Conservation (phyloP, 1,284 basidiomycete genomes). For the Mixia osmundae region DNA sequence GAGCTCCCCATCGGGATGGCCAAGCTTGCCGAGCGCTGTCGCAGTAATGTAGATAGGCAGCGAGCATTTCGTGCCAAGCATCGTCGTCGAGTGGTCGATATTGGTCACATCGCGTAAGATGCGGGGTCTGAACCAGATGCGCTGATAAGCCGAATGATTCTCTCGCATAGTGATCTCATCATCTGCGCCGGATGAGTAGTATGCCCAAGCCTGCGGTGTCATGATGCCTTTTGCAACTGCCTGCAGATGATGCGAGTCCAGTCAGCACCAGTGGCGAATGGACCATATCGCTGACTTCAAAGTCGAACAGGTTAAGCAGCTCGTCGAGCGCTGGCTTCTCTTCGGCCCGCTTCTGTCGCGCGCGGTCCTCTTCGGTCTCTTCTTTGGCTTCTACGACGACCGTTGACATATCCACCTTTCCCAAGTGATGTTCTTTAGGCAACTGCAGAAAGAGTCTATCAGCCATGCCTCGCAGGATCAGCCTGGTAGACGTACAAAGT, state of each 20-base stretch:
- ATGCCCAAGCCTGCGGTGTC: constrained; percentile 42
- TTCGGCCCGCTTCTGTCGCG: constrained; percentile 23
- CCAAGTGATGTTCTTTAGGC: constrained; percentile 48
- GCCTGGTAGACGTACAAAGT: constrained; percentile 22
- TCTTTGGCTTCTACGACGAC: constrained; percentile 32
- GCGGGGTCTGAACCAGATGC: constrained; percentile 76
- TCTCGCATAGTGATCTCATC: constrained; percentile 49
- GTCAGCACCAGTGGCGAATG: too few species aligned
- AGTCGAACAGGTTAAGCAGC: constrained; percentile 71
- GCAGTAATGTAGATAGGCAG: constrained; percentile 54
- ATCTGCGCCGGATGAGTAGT: constrained; percentile 45
- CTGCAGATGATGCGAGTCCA: too few species aligned
- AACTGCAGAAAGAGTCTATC: constrained; percentile 49
- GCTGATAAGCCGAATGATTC: constrained; percentile 62
- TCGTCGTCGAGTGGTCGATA: constrained; percentile 59
- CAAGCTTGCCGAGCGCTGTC: constrained; percentile 59
- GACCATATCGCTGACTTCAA: too few species aligned
- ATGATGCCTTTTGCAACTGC: constrained; percentile 4
- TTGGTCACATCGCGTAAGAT: constrained; percentile 57
- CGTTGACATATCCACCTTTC: constrained; percentile 39
- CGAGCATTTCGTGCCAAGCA: constrained; percentile 31
- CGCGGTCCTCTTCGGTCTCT: constrained; percentile 35
- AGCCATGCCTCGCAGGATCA: constrained; percentile 46
- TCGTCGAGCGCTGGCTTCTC: constrained; percentile 44
- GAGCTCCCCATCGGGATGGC: constrained; percentile 27